Evolutionary conservation across 1,139 yeast species (phyloP).

Genomic region (Sugiyamaella japonica): DNA sequence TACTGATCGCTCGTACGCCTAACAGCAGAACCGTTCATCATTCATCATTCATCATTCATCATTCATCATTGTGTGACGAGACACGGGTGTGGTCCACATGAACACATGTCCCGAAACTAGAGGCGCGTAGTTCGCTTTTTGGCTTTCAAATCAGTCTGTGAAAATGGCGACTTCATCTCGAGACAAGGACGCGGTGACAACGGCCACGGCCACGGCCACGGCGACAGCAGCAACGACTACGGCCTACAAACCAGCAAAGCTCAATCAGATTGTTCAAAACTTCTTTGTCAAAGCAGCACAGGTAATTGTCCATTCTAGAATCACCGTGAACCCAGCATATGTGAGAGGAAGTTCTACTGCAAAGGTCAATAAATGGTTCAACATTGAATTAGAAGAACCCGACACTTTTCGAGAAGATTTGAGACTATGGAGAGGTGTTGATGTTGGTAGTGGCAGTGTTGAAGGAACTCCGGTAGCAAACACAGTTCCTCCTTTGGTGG

Average conservation of each 20-base stretch:
- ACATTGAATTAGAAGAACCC: slow-evolving; percentile 54
- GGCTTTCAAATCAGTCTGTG: background rate
- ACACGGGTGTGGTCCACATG: slow-evolving; percentile 2
- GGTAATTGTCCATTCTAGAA: slow-evolving; percentile 50
- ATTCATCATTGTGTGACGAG: background rate
- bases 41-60: background rate
- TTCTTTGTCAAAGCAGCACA: slow-evolving; percentile 74
- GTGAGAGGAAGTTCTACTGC: slow-evolving; percentile 22
- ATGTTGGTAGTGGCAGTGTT: slow-evolving; percentile 20
- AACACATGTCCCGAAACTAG: background rate
- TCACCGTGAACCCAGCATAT: slow-evolving; percentile 24
- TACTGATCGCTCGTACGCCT: too few relatives aligned
- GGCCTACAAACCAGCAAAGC: slow-evolving; percentile 31
- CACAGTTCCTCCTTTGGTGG: slow-evolving; percentile 69
- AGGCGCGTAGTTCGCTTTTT: slow-evolving; percentile 11
- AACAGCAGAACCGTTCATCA: too few relatives aligned
- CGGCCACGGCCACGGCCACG: too few relatives aligned
- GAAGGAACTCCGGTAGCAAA: slow-evolving; percentile 20
- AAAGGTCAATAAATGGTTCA: slow-evolving; percentile 54
- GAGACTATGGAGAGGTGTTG: slow-evolving; percentile 55
- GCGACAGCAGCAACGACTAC: too few relatives aligned
- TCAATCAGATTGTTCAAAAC: slow-evolving; percentile 49
- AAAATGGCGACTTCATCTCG: background rate
- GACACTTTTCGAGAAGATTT: slow-evolving; percentile 57
- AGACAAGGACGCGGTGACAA: slow-evolving; percentile 1